Evolutionary conservation across 1,284 basidiomycete species (phyloP), one percentile per base, ranked within the genome.

Genomic region (Fomes fomentarius): DNA sequence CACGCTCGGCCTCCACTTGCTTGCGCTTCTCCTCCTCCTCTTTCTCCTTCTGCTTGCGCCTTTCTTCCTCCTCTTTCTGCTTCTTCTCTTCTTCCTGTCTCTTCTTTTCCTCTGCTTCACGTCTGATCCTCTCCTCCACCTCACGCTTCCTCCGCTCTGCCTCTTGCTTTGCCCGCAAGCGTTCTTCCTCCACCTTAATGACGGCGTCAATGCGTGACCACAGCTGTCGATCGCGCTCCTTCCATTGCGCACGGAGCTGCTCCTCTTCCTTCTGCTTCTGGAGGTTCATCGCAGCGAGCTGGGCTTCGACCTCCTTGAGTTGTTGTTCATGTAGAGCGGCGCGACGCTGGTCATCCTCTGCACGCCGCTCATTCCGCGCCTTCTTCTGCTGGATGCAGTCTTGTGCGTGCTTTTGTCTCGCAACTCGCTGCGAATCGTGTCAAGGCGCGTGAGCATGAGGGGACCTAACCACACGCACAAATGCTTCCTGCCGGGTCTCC

Each of bases 131-230:
- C 48, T 69, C 65, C 31, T 68, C 63, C 44, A 67, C 60, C 44
- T 70, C 62, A 31, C 63, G 61, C 56, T 68, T 70, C 33, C 57
- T 62, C 42, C 62, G 64, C 56, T 62, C 63, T 40, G 59, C 54
- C 52, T 84, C 85, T 46, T 83, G 58, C 47, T 70, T 74, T 54
- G 70, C 76, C 10, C 74, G 75, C 22, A 78, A 69, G 49, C 81
- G 86, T n/a, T 83, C 83, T 58, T 90, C 84, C 62, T 91, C 88
- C 5, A 72, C 35, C 62, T 80, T 79, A 58, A 92, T 91, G 2
- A 77, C 82, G 2, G 58, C 65, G 67, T 92, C 89, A 47, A 90
- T 80, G 8, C 82, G 74, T 19, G 82, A 76, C 75, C 83, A 84
- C 31, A 85, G 71, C 39, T 63, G 62, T 55, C 69, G 74, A 58